Base-by-base conservation (phyloP, 495 filamentous ascomycete species). In the Daldinia grandis region DNA sequence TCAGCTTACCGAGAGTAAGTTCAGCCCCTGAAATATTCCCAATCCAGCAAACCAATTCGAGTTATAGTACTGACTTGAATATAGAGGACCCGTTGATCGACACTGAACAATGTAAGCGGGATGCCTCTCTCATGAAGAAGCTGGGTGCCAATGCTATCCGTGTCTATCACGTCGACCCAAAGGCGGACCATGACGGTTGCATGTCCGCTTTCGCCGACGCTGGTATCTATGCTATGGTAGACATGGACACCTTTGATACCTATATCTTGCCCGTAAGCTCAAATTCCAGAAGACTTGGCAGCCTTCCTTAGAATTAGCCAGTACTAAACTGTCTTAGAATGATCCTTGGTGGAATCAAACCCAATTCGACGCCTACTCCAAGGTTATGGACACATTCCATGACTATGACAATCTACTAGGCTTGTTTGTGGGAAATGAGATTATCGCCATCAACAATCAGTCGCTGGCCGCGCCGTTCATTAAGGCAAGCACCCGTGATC, bases 371-470 rank as follows among this genome's bases (percentile, higher is more conserved):
- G 81, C 84, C 31, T 97, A 90, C 80, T 80, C 85, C 12, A 83
- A 82, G 49, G 91, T 96, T 24, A 86, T 95, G 77, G 93, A 97
- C 75, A 83, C 87, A 19, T 97, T 97, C 80, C 86, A 90, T 28
- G 71, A 86, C 58, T 97, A 89, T 74, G 85, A 92, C 74, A 97
- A 97, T 80, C 85, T 89, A 0, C 87, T 92, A 17, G 93, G 91
- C 58, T 89, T 96, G 75, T 93, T 95, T 67, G 85, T 97, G 49
- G 93, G 93, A 58, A 97, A 97, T 72, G 93, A 97, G 80, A 91
- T 95, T 61, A 84, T 97, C 61, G 88, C 86, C 5, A 78, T 75
- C 19, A 79, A 83, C 79, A 79, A 83, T 75, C 83, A 85, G 68
- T 93, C 92, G 12, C 72, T 80, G 24, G 91, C 90, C 27, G 92